A percentile compares a stretch with the other conserved stretches of the same genome.
Conservation (phyloP, 345 rosid species). For the Eucalyptus pauciflora region DNA sequence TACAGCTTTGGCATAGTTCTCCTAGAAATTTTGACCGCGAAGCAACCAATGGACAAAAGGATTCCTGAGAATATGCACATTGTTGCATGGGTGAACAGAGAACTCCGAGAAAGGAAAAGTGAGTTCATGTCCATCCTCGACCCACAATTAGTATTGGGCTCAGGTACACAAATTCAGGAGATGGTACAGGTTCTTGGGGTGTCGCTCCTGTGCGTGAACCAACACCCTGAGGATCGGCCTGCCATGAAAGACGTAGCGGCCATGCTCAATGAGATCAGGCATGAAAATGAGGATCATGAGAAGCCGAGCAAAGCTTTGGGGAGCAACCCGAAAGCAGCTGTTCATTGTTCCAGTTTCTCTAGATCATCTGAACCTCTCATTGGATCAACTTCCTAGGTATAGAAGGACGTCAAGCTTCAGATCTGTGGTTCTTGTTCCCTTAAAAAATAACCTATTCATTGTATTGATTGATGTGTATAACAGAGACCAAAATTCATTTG, state of each 20-base stretch:
- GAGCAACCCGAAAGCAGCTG: constrained; percentile 15
- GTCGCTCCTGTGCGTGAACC: constrained; percentile 50
- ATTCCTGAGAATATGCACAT: constrained; percentile 53
- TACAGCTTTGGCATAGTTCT: constrained; percentile 70
- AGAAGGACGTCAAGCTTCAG: background rate
- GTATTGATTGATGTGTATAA: constrained; percentile 16
- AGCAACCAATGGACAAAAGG: constrained; percentile 29
- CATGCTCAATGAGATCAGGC: constrained; percentile 49
- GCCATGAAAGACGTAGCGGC: constrained; percentile 64
- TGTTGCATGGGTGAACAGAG: constrained; percentile 46
- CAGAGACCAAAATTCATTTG: background rate
- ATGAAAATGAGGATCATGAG: constrained; percentile 33
- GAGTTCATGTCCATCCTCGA: constrained; percentile 45
- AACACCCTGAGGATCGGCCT: constrained; percentile 51
- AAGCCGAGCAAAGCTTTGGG: constrained; percentile 17
- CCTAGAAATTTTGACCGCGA: constrained; percentile 50
- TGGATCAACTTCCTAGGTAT: constrained; percentile 14
- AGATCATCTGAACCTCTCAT: constrained; percentile 55
- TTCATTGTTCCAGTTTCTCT: constrained; percentile 58
- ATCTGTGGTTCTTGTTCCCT: background rate
- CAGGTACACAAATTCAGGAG: constrained; percentile 56
- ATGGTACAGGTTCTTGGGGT: constrained; percentile 65
- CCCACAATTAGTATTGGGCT: constrained; percentile 25
- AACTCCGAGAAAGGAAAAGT: constrained; percentile 26
- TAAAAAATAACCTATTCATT: background rate